Evolutionary conservation across 176 grass and related monocot species (phyloP).

Genomic region (Aegilops umbellulata): DNA sequence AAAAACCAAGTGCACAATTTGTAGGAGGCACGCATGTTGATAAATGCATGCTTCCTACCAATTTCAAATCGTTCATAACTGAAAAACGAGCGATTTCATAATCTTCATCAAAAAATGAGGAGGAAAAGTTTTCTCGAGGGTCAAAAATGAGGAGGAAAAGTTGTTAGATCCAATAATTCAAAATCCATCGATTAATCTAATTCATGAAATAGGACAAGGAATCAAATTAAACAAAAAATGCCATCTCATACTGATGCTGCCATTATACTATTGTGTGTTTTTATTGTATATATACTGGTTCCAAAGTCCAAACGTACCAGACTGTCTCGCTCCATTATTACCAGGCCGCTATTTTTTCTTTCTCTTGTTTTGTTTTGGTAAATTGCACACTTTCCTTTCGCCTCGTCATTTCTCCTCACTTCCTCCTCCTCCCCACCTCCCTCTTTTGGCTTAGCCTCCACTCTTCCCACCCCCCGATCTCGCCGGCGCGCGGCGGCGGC

Average conservation of each 20-base stretch:
- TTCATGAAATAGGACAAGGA: neutral
- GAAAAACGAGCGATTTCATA: neutral
- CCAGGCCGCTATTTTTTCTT: neutral
- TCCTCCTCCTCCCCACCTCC: slow-evolving; percentile 8
- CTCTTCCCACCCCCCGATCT: slow-evolving; percentile 33
- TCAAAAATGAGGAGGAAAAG: neutral
- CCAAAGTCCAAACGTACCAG: slow-evolving; percentile 2
- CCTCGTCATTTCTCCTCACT: slow-evolving; percentile 26
- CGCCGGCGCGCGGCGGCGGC: neutral
- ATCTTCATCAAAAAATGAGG: neutral
- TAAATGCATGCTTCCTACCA: neutral
- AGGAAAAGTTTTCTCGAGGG: neutral
- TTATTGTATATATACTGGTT: neutral
- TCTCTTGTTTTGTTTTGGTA: neutral
- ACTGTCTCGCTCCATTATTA: slow-evolving; percentile 20
- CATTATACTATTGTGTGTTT: neutral
- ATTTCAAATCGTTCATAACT: neutral
- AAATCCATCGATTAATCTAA: neutral
- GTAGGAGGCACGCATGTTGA: neutral
- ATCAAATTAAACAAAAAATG: neutral
- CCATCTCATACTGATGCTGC: neutral
- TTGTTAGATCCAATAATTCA: neutral
- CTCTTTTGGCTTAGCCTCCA: slow-evolving; percentile 18
- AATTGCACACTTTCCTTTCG: slow-evolving; percentile 10
- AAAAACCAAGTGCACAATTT: too few relatives aligned